Conservation (phyloP, 1,284 basidiomycete species). For the Anthracocystis walkeri region DNA sequence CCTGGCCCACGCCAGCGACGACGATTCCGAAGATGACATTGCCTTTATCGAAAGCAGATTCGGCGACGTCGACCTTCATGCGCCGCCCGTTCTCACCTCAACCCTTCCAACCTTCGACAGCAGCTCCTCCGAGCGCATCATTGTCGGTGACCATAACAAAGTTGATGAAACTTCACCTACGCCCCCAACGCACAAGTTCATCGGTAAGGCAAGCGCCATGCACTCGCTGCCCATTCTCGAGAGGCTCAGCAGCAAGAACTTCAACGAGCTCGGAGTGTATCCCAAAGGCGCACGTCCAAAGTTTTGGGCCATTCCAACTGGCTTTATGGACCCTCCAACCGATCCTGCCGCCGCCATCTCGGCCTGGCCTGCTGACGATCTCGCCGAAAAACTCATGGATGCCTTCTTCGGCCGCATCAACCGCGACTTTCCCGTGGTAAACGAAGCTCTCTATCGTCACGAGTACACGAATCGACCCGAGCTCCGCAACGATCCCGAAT, state of each 20-base stretch:
- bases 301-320: slow-evolving; percentile 43
- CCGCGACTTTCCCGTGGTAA: slow-evolving; percentile 55
- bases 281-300: slow-evolving; percentile 36
- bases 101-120: slow-evolving; percentile 22
- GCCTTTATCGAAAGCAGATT: slow-evolving; percentile 44
- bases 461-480: slow-evolving; percentile 37
- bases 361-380: slow-evolving; percentile 54
- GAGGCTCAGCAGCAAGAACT: slow-evolving; percentile 36
- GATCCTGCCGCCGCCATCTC: slow-evolving; percentile 5
- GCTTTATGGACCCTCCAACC: slow-evolving; percentile 31
- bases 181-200: slow-evolving; percentile 39
- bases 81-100: not conserved
- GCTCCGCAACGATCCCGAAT: slow-evolving; percentile 47
- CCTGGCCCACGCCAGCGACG: slow-evolving; percentile 20
- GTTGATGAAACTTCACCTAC: not conserved
- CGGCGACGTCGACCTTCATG: slow-evolving; percentile 10
- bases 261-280: slow-evolving; percentile 25
- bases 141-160: slow-evolving; percentile 14
- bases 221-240: slow-evolving; percentile 55
- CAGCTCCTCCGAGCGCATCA: slow-evolving; percentile 26
- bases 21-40: slow-evolving; percentile 55
- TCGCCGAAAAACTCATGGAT: slow-evolving; percentile 49
- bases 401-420: slow-evolving; percentile 56
- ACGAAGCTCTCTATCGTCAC: slow-evolving; percentile 51
- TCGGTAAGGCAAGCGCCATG: slow-evolving; percentile 60